Base-by-base conservation (phyloP, 345 rosid species). In the Salix dunnii region DNA sequence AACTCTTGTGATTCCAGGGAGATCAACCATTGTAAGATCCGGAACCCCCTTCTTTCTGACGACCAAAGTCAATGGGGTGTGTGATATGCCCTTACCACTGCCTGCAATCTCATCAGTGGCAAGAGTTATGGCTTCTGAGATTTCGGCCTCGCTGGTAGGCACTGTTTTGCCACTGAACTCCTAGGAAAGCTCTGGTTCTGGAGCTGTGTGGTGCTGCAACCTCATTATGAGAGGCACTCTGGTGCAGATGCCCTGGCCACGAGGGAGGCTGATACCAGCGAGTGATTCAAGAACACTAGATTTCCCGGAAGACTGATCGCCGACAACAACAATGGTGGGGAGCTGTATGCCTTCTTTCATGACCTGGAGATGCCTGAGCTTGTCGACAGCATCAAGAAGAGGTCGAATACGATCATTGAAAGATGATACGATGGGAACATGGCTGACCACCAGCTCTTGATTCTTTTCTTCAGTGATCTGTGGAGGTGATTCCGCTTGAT, bases 141-240 rank as follows among this genome's bases (percentile, higher is more conserved):
- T 77, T 17, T 72, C 27, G 12, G 70, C 77, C 68, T 85, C 91
- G 7, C 82, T 82, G 0, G 84, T 83, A 2, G 2, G 61, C 1
- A 79, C 70, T 2, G 33, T 64, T 53, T 83, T 83, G 23, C 79
- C 81, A 17, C 78, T 6, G 35, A 70, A 86, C 82, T 86, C 87
- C 49, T 86, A 77, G 73, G 48, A 83, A 46, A 87, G 75, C 78
- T 81, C 85, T 28, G 75, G 46, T 11, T 5, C 48, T 7, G 68
- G 63, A 25, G 7, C 28, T 5, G 49, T 9, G 38, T 76, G 75
- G 51, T 72, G 61, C n/a, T 87, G 88, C 35, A 87, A 85, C 76
- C 89, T 82, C 90, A 86, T 89, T 17, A 87, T 76, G 51, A 89
- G 87, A 30, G 88, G 89, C 0, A 85, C 89, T 46, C 89, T 77